Evolutionary conservation across 2,329 filamentous ascomycete genomes (phyloP).

Genomic region (Mycocentrospora acerina): DNA sequence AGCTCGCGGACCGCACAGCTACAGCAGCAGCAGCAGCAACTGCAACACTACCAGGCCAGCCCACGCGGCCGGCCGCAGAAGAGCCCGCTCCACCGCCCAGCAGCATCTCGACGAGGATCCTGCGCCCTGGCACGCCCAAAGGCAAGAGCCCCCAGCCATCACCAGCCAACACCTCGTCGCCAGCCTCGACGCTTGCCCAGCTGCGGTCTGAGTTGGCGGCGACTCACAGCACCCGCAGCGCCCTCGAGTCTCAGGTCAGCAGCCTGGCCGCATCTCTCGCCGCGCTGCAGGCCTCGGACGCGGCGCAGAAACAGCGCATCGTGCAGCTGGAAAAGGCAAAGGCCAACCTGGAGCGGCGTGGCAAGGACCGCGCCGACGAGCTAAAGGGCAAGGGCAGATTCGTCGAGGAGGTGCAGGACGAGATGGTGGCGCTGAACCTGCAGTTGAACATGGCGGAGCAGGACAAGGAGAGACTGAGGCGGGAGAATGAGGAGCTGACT

Average conservation of each 20-base stretch:
- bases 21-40: too few relatives aligned
- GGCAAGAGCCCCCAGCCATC: constrained; percentile 19
- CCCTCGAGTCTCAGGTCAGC: constrained; percentile 66
- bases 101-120: constrained; percentile 22
- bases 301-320: constrained; percentile 63
- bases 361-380: constrained; percentile 84
- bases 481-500: constrained; percentile 86
- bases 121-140: constrained; percentile 21
- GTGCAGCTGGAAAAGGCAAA: constrained; percentile 64
- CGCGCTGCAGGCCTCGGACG: constrained; percentile 61
- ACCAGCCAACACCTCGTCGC: constrained; percentile 10
- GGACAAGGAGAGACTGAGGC: constrained; percentile 68
- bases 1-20: constrained; percentile 49
- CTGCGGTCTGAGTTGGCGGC: constrained; percentile 67
- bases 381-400: constrained; percentile 79
- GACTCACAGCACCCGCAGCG: constrained; percentile 71
- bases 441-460: constrained; percentile 86
- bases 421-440: constrained; percentile 83
- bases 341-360: constrained; percentile 61
- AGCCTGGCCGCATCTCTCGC: constrained; percentile 64
- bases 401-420: constrained; percentile 86
- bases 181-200: constrained; percentile 25
- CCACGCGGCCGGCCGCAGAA: constrained; percentile 22
- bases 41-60: constrained; percentile 33
- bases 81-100: constrained; percentile 16